Percentiles rank a stretch among this genome's conserved stretches.
Evolutionary conservation across 768 basidiomycete species (phyloP).

Genomic region (Russula ochroleuca): DNA sequence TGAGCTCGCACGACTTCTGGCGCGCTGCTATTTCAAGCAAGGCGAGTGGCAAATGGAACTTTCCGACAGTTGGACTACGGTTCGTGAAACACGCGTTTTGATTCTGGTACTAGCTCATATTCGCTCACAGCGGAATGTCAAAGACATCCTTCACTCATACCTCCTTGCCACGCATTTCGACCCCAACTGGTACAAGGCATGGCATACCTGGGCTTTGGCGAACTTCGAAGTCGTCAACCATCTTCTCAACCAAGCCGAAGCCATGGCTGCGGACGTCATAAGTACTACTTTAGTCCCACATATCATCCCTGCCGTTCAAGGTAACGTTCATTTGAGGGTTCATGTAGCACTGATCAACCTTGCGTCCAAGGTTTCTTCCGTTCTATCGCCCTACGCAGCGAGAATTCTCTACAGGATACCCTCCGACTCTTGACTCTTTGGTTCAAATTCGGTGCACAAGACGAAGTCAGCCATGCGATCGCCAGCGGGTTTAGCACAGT

Average conservation of each 20-base stretch:
- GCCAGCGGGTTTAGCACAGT: conserved; percentile 81
- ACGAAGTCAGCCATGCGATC: conserved; percentile 88
- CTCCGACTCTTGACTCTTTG: conserved; percentile 89
- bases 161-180: conserved; percentile 86
- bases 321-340: conserved; percentile 37
- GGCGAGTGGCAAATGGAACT: conserved; percentile 90
- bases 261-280: conserved; percentile 52
- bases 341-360: conserved; percentile 7
- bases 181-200: conserved; percentile 97
- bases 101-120: conserved; percentile 14
- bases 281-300: conserved; percentile 67
- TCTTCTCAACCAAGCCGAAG: conserved; percentile 63
- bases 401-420: conserved; percentile 92
- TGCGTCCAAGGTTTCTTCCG: conserved; percentile 76
- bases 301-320: conserved; percentile 90
- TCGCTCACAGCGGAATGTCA: conserved; percentile 61
- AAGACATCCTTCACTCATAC: conserved; percentile 82
- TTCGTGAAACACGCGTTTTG: conserved; percentile 38
- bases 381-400: conserved; percentile 84
- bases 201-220: conserved; percentile 97
- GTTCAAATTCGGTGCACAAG: conserved; percentile 95
- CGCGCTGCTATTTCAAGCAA: conserved; percentile 93
- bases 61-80: conserved; percentile 73
- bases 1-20: conserved; percentile 79
- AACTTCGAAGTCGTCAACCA: conserved; percentile 91